A percentile compares a stretch with the other conserved stretches of the same genome.
phyloP scores from a whole-genome alignment of 805 yeast species.

The Kodamaea fukazawae region DNA sequence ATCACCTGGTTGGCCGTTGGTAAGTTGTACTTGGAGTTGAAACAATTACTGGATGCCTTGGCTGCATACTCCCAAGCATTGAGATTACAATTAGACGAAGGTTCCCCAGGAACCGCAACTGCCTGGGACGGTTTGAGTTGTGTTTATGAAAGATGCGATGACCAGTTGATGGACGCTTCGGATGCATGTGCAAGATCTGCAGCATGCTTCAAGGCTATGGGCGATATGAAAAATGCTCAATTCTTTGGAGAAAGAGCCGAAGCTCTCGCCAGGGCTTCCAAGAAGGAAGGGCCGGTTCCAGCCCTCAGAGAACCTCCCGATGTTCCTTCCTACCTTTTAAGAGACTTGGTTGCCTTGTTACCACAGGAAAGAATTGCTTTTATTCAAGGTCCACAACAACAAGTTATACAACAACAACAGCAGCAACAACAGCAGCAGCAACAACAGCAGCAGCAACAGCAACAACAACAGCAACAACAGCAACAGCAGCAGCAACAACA shows the following conservation, averaged over 20 bases:
- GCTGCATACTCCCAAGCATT: conserved; percentile 69
- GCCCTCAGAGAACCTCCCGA: conserved; percentile 45
- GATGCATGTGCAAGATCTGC: conserved; percentile 58
- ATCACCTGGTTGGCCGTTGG: conserved; percentile 69
- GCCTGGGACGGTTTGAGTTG: conserved; percentile 67
- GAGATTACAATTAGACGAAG: conserved; percentile 47
- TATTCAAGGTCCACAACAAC: conserved; percentile 23
- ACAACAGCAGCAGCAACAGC: background rate
- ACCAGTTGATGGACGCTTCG: conserved; percentile 56
- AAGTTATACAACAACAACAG: background rate
- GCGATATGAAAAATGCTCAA: conserved; percentile 40
- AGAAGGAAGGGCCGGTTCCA: conserved; percentile 45
- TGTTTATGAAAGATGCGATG: conserved; percentile 63
- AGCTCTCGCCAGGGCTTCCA: conserved; percentile 40
- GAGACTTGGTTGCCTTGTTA: conserved; percentile 43
- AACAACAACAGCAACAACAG: background rate
- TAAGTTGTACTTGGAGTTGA: conserved; percentile 53
- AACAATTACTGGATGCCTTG: conserved; percentile 62
- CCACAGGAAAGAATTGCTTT: conserved; percentile 40
- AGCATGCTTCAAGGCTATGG: conserved; percentile 46
- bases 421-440: conserved; percentile 3
- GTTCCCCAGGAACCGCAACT: conserved; percentile 47
- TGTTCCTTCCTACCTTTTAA: conserved; percentile 41
- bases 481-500: conserved; percentile 13
- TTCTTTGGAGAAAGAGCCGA: conserved; percentile 45